Evolutionary conservation across 768 basidiomycete genomes (phyloP), one percentile per base, ranked within the genome.

Genomic region (Agrocybe chaxingu): DNA sequence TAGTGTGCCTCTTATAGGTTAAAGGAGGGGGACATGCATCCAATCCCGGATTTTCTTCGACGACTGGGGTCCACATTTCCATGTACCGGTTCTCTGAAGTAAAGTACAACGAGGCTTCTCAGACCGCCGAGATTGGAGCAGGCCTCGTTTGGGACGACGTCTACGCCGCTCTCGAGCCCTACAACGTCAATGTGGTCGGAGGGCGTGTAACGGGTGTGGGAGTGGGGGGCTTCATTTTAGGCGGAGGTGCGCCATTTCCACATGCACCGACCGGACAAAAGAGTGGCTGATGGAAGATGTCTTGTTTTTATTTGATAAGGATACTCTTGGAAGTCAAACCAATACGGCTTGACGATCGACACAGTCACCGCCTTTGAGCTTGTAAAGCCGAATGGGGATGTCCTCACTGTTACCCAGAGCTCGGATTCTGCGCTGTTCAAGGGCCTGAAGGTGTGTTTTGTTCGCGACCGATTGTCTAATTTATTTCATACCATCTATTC

Each of bases 301-400:
- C 40, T 29, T 37, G 4, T 8, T 73, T 0, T 70, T 73, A 12
- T 69, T 72, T 61, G 68, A 31, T 48, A 7, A 73, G 84, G 85
- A 2, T 86, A 82, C 54, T 83, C 83, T 16, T 86, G 77, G 77
- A 66, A 75, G 45, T 79, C 80, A 0, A 84, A 85, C 51, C 80
- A 84, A 48, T 69, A 76, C 52, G 84, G 85, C 9, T 54, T 88
- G 44, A 77, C 79, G 0, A 56, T 76, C n/a, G 84, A 86, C 52
- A 82, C 70, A 1, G 69, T 85, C 32, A 64, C 66, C n/a, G 73
- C 73, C 0, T 83, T 66, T 55, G 80, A 85, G 53, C 67, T 87
- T 1, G 83, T 83, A 0, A 66, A 78, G 45, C 82, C 84, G 0
- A 73, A 74, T 53, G 82, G 83, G 7, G 69, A 65, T 0, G 62